Conservation (phyloP, 73 alveolate genomes). For the Loxodes magnus region DNA sequence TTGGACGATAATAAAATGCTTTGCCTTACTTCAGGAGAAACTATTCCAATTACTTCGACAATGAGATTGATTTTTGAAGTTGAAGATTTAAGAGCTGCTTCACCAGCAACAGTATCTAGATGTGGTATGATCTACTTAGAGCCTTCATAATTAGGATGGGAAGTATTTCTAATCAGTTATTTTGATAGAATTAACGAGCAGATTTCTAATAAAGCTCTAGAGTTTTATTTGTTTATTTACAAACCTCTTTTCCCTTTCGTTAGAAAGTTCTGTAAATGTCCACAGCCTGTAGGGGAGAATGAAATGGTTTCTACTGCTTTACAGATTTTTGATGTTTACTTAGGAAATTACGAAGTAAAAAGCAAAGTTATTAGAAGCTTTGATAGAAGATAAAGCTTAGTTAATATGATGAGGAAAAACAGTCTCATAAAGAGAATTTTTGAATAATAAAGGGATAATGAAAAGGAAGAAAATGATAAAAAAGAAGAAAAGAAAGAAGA, state of each 20-base stretch:
- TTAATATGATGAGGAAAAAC: no score
- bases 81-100: slow-evolving; percentile 80
- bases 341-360: no score
- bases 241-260: slow-evolving; percentile 14
- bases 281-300: slow-evolving; percentile 36
- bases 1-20: slow-evolving; percentile 94
- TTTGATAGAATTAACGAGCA: no score
- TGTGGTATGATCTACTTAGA: slow-evolving; percentile 93
- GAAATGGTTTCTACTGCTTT: slow-evolving; percentile 31
- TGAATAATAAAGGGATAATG: slow-evolving; percentile 15
- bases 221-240: no score
- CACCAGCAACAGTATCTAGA: slow-evolving; percentile 97
- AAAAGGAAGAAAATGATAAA: slow-evolving; percentile 46
- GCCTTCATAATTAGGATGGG: slow-evolving; percentile 52
- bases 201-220: no score
- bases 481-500: slow-evolving; percentile 8
- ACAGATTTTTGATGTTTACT: slow-evolving; percentile 41
- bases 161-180: slow-evolving; percentile 45
- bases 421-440: slow-evolving; percentile 9
- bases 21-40: slow-evolving; percentile 87
- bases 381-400: no score
- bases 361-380: no score
- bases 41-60: slow-evolving; percentile 78
- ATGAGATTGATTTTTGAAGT: slow-evolving; percentile 91
- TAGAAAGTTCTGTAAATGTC: slow-evolving; percentile 31